Evolutionary conservation across 768 basidiomycete species (phyloP), one percentile per base, ranked within the genome.

Genomic region (Nidularia pulvinata): DNA sequence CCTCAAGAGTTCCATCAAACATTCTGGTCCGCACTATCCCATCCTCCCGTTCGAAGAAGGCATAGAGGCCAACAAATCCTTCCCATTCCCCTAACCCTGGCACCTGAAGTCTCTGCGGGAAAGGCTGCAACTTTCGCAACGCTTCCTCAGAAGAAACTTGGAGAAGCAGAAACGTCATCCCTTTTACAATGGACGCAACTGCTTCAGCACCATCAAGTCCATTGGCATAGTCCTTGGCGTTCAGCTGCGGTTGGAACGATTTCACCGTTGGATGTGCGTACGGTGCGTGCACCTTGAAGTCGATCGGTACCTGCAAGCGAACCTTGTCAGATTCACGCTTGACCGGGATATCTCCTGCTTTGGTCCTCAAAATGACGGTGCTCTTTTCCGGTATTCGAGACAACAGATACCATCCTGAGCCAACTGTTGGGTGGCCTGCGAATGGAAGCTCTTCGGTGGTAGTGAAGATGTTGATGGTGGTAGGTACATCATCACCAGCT

Each of bases 401-500:
- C 10, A 77, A 61, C n/a, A 79, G 61, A 57, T 70, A 71, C 70
- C 71, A 78, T 6, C 74, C 73, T 7, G 75, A 61, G 5, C 78
- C 76, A 25, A 78, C 59, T 0, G 76, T 78, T 2, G 76, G 78
- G 55, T 79, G 76, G 4, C 76, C 76, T 9, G 78, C 76, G 48
- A 78, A 78, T 0, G 77, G 76, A 1, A 78, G 59, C 50, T 80
- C 76, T 35, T 65, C 61, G 4, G 57, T 59, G 4, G 70, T 57
- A 9, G 71, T 78, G 62, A 77, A 78, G 48, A 78, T 78, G 45
- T 78, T 72, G 53, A 76, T 73, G 9, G 54, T 58, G 32, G 68
- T 59, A 1, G 69, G 62, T 3, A 57, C 54, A 33, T 53, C n/a
- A 0, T 59, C 4, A 9, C 49, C 55, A n/a, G n/a, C n/a, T 33